These are phyloP conservation scores for Juncus inflexus DNA, from an alignment of 176 grass and related monocot genomes.

Conservation along the genomic window DNA sequence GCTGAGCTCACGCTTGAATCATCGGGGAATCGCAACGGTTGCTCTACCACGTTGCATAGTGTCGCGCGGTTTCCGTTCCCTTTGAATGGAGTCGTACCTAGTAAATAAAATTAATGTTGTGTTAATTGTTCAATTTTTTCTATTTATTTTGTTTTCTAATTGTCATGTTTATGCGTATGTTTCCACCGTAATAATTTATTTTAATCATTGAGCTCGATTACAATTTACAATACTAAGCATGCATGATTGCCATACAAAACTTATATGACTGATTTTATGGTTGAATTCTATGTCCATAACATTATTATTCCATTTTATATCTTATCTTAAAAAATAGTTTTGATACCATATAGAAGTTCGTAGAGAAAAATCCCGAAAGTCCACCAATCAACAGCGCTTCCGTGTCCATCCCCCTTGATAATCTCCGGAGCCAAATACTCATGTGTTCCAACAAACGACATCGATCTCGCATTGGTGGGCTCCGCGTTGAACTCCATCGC, in stretches of 20 bases:
- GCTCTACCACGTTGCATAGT: conserved; percentile 54
- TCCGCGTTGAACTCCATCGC: conserved; percentile 59
- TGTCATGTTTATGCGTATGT: too few species aligned
- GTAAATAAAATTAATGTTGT: not conserved
- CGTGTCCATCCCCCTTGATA: conserved; percentile 44
- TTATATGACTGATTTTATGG: too few species aligned
- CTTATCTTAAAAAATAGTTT: not conserved
- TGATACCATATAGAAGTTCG: conserved; percentile 45
- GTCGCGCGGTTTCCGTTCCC: conserved; percentile 52
- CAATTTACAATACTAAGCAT: too few species aligned
- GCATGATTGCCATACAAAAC: too few species aligned
- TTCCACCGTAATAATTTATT: too few species aligned
- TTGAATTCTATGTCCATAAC: too few species aligned
- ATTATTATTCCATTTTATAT: too few species aligned
- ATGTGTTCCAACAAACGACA: conserved; percentile 65
- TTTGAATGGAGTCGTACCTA: conserved; percentile 49
- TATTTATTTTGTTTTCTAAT: too few species aligned
- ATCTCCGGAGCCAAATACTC: conserved; percentile 71
- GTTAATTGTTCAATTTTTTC: too few species aligned
- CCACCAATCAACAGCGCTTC: conserved; percentile 68
- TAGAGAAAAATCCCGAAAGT: conserved; percentile 70
- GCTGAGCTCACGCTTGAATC: conserved; percentile 37
- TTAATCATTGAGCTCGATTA: too few species aligned
- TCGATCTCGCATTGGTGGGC: conserved; percentile 52
- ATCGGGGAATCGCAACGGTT: conserved; percentile 54